phyloP scores from a whole-genome alignment of 495 filamentous ascomycete genomes.

The Neurospora hispaniola region DNA sequence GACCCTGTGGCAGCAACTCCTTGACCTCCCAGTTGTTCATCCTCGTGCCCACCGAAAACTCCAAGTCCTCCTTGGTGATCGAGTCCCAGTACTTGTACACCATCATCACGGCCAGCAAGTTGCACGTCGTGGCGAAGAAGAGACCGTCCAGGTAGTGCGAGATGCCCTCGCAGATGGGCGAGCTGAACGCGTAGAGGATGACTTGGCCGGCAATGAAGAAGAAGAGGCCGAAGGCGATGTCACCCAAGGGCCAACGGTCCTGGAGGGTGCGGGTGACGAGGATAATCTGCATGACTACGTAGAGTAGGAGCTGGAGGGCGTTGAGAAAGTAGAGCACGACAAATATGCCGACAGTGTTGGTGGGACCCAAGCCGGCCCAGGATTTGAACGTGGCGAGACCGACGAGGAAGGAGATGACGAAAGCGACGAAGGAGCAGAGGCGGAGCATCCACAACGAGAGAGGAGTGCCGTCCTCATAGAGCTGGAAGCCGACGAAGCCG shows the following conservation, averaged over 20 bases:
- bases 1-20: conserved; percentile 49
- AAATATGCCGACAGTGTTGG: conserved; percentile 80
- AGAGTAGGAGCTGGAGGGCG: conserved; percentile 73
- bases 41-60: conserved; percentile 93
- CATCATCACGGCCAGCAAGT: conserved; percentile 97
- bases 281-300: conserved; percentile 78
- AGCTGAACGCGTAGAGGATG: conserved; percentile 80
- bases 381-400: conserved; percentile 87
- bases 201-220: conserved; percentile 93
- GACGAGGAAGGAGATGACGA: conserved; percentile 76
- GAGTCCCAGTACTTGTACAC: conserved; percentile 99
- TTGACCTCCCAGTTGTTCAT: conserved; percentile 99
- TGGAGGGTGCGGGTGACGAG: conserved; percentile 85
- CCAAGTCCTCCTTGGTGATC: conserved; percentile 95
- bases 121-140: conserved; percentile 90
- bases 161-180: conserved; percentile 70
- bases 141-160: conserved; percentile 93
- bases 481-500: conserved; percentile 96
- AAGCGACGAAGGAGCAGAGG: conserved; percentile 64
- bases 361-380: conserved; percentile 77
- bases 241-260: conserved; percentile 89
- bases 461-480: conserved; percentile 97
- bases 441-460: conserved; percentile 91
- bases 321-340: conserved; percentile 89
- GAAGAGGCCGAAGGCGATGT: conserved; percentile 85